Percentiles rank a stretch among this genome's conserved stretches.
Evolutionary conservation across 202 grass and related monocot genomes (phyloP).

Genomic region (Miscanthus sacchariflorus): DNA sequence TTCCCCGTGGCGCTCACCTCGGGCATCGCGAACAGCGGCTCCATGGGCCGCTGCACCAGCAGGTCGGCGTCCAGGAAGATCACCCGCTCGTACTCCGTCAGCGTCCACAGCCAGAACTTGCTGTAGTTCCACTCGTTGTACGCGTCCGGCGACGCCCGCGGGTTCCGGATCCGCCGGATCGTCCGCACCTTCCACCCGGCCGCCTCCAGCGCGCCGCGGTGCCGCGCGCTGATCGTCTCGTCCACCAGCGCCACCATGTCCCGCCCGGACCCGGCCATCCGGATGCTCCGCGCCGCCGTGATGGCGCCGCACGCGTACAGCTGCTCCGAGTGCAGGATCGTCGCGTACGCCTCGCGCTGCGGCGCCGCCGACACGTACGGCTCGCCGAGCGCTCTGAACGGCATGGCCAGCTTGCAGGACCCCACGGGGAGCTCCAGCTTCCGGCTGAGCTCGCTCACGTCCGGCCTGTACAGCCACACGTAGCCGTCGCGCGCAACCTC

Average conservation of each 20-base stretch:
- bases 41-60: slow-evolving; percentile 53
- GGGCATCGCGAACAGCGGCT: slow-evolving; percentile 46
- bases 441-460: slow-evolving; percentile 42
- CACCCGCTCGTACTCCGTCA: slow-evolving; percentile 65
- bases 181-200: slow-evolving; percentile 51
- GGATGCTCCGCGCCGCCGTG: slow-evolving; percentile 64
- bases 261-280: slow-evolving; percentile 20
- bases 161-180: slow-evolving; percentile 61
- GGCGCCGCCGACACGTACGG: background rate
- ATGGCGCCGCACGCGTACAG: slow-evolving; percentile 73
- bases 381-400: slow-evolving; percentile 51
- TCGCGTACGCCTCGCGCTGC: slow-evolving; percentile 65
- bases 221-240: slow-evolving; percentile 52
- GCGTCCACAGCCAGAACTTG: slow-evolving; percentile 70
- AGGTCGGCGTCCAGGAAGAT: slow-evolving; percentile 68
- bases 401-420: slow-evolving; percentile 77
- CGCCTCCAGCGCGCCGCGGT: slow-evolving; percentile 44
- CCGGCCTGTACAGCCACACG: slow-evolving; percentile 73
- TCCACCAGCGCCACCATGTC: slow-evolving; percentile 72
- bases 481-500: slow-evolving; percentile 60
- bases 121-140: slow-evolving; percentile 80
- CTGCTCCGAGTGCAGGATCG: slow-evolving; percentile 73
- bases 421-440: slow-evolving; percentile 81
- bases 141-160: slow-evolving; percentile 32
- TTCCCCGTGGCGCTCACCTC: slow-evolving; percentile 60